Evolutionary conservation across 768 basidiomycete genomes (phyloP), one percentile per base, ranked within the genome.

Genomic region (Amanita pseudoporphyria): DNA sequence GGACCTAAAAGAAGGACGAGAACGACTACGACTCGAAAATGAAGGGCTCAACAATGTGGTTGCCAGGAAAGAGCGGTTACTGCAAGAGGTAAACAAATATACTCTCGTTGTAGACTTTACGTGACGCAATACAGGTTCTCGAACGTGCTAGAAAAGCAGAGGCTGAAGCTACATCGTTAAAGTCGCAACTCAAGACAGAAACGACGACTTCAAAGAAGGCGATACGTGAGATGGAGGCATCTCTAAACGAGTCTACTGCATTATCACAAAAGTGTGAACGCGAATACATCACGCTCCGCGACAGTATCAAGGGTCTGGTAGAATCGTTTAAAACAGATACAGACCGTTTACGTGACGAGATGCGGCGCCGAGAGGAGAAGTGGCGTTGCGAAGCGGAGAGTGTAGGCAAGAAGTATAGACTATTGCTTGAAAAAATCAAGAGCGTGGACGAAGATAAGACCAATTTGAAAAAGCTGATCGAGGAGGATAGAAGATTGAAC

Each of bases 1-100:
- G 62, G 91, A 94, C 63, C 62, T 92, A 61, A 92, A 91, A 62
- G 91, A 93, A 62, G 84, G 79, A 2, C 73, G 89, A 54, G 91
- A 94, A 63, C 71, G 91, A 42, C 65, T 92, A 54, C 66, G 88
- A 50, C 60, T 89, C 44, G 91, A 94, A 66, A 93, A 90, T 57
- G 91, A 93, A 60, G 85, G 84, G 2, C 63, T 93, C 56, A 90
- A 90, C 58, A 88, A 89, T 54, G 89, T 92, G 14, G 85, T 94
- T 19, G 79, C 87, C 24, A 72, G 91, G 52, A 93, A 93, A 62
- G 91, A 94, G 66, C 73, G 91, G 54, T 57, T 92, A 48, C 64
- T 91, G 53, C 91, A 93, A 66, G 91, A 94, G 72, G 86, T 87
- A 54, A 50, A 70, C 9, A 18, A 18, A 9, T 33, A 19, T 10